A percentile compares a stretch with the other conserved stretches of the same genome.
These are phyloP conservation scores for Beta vulgaris DNA, from an alignment of 148 eudicot genomes.

Conservation along the genomic window DNA sequence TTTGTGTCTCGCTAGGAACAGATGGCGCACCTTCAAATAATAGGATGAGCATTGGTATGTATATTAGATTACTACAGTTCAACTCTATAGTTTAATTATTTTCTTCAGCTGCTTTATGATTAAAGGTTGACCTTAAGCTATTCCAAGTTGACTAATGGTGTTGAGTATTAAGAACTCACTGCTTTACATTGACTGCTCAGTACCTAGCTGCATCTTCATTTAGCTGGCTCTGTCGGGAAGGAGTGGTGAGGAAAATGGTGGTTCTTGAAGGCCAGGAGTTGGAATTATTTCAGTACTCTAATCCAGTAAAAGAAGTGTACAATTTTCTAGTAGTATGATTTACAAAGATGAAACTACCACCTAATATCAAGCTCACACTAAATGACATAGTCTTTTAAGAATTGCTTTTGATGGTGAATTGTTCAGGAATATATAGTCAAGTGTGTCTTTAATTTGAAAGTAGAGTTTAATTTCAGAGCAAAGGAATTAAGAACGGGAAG, in stretches of 20 bases:
- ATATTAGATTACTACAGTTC: conserved; percentile 4
- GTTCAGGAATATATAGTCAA: neutral
- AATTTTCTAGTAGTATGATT: neutral
- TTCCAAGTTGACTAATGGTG: neutral
- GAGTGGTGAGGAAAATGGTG: neutral
- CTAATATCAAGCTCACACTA: neutral
- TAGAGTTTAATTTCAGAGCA: neutral
- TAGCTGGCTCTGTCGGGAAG: neutral
- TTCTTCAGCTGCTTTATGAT: neutral
- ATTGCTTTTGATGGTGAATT: neutral
- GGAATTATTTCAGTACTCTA: neutral
- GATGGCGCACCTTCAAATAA: conserved; percentile 96
- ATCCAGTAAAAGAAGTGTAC: neutral
- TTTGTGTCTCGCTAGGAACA: conserved; percentile 95
- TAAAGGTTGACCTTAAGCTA: neutral
- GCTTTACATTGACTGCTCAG: neutral
- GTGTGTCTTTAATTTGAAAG: neutral
- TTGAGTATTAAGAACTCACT: neutral
- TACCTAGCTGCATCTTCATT: neutral
- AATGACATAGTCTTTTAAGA: no score
- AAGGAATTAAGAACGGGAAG: neutral
- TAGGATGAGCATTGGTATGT: conserved; percentile 90
- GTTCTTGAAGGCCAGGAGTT: no score
- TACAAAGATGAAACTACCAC: neutral
- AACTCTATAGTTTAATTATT: neutral